Conservation (phyloP, 192 early-diverging fungal genomes). For the Gonapodya sp. region DNA sequence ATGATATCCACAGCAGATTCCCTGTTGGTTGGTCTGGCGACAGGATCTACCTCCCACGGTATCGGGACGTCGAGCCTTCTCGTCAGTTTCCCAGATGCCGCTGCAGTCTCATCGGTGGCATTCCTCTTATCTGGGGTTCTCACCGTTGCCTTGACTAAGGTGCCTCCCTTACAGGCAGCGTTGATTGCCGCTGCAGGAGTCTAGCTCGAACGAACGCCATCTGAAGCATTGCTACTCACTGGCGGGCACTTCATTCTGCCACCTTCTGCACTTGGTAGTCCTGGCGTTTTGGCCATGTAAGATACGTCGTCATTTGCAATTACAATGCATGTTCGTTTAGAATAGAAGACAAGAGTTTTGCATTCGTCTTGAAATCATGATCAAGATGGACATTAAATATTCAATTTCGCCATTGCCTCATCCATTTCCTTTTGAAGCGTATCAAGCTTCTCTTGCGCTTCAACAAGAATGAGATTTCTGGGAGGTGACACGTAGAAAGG, state of each 20-base stretch:
- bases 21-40: background rate
- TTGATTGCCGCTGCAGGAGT: background rate
- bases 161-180: background rate
- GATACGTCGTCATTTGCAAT: too few species aligned
- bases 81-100: background rate
- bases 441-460: background rate
- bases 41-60: background rate
- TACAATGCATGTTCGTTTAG: too few species aligned
- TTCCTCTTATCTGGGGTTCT: background rate
- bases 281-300: too few species aligned
- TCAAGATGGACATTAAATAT: too few species aligned
- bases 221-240: too few species aligned
- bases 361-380: too few species aligned
- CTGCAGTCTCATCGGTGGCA: background rate
- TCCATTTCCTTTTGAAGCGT: background rate
- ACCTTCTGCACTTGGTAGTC: too few species aligned
- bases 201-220: too few species aligned
- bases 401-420: background rate
- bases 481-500: too few species aligned
- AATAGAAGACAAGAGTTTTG: too few species aligned
- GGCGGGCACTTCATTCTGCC: too few species aligned
- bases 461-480: background rate
- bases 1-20: conserved; percentile 3
- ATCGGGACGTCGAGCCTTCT: background rate
- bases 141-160: background rate